These are phyloP conservation scores for Candolleomyces aberdarensis DNA, from an alignment of 768 basidiomycete genomes.

Conservation along the genomic window DNA sequence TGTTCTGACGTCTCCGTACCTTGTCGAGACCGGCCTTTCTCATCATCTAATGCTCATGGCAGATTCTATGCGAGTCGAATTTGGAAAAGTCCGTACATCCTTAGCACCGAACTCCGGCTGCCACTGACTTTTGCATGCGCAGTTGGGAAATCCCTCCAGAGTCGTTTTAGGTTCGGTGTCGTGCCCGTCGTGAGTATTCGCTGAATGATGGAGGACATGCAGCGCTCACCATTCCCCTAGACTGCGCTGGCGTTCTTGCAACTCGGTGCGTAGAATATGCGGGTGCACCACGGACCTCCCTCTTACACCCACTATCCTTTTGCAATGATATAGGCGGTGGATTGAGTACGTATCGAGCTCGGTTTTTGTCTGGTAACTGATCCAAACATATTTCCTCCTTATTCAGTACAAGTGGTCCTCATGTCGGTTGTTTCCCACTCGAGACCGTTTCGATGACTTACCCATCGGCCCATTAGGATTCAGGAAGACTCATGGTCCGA, in stretches of 20 bases:
- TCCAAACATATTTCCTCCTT: background rate
- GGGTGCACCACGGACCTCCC: background rate
- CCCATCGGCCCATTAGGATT: background rate
- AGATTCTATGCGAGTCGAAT: background rate
- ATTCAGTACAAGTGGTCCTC: background rate
- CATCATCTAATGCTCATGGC: background rate
- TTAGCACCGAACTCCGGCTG: background rate
- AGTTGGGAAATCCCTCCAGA: background rate
- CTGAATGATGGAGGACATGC: background rate
- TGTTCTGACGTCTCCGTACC: background rate
- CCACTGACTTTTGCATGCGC: background rate
- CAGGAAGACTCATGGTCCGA: background rate
- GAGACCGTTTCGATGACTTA: background rate
- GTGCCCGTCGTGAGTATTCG: background rate
- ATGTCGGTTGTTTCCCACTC: background rate
- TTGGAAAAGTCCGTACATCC: background rate
- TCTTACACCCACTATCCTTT: background rate
- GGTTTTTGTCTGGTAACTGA: background rate
- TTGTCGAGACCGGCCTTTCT: background rate
- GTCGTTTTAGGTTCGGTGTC: background rate
- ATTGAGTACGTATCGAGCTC: background rate
- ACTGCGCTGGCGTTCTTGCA: background rate
- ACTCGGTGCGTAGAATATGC: background rate
- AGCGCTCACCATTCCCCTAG: background rate
- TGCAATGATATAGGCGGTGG: background rate